phyloP scores from a whole-genome alignment of 345 rosid species.

The Lumnitzera racemosa region DNA sequence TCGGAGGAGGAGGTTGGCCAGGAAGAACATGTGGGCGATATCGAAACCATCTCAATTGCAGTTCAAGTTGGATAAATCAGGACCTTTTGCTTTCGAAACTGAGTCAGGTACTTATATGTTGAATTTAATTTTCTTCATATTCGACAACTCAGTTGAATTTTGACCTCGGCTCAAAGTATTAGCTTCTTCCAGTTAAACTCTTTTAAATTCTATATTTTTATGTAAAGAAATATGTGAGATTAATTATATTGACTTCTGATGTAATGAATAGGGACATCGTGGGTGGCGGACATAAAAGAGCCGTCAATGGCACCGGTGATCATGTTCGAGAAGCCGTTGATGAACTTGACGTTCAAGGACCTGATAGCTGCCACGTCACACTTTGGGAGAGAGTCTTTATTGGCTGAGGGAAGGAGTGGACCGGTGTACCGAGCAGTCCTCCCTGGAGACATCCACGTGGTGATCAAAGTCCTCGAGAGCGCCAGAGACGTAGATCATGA shows the following conservation, averaged over 20 bases:
- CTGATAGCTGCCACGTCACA: constrained; percentile 90
- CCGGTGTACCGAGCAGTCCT: constrained; percentile 79
- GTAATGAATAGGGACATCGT: constrained; percentile 33
- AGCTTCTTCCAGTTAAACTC: too few species aligned
- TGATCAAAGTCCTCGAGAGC: constrained; percentile 77
- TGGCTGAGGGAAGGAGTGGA: constrained; percentile 77
- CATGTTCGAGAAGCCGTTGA: constrained; percentile 82
- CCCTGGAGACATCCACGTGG: constrained; percentile 86
- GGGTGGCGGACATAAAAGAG: constrained; percentile 91
- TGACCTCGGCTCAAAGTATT: too few species aligned
- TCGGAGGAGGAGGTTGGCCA: constrained; percentile 18
- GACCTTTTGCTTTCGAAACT: constrained; percentile 88
- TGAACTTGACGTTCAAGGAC: constrained; percentile 84
- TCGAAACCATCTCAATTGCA: constrained; percentile 58
- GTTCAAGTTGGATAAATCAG: constrained; percentile 75
- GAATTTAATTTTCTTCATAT: too few species aligned
- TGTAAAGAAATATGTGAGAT: too few species aligned
- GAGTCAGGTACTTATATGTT: constrained; percentile 32
- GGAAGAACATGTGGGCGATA: constrained; percentile 77
- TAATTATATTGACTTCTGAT: too few species aligned
- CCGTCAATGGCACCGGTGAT: constrained; percentile 78
- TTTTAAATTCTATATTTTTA: too few species aligned
- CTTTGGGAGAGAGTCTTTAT: constrained; percentile 75
- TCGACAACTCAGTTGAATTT: too few species aligned
- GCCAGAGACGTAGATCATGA: constrained; percentile 43